These are phyloP conservation scores for Fusarium floridanum DNA, from an alignment of 2,329 filamentous ascomycete genomes.

Conservation along the genomic window DNA sequence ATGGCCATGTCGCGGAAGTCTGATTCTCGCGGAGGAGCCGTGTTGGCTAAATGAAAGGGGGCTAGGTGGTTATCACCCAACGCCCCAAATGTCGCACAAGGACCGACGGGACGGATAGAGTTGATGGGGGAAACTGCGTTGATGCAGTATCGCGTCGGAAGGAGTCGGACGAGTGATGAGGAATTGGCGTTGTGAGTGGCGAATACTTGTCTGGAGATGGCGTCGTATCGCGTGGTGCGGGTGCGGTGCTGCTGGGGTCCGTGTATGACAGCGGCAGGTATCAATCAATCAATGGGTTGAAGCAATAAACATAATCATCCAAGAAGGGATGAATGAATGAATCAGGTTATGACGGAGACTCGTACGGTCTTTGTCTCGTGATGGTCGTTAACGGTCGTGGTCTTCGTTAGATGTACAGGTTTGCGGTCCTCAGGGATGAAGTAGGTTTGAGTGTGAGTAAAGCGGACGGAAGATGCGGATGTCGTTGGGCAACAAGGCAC, in stretches of 20 bases:
- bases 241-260: slow-evolving; percentile 18
- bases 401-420: slow-evolving; percentile 37
- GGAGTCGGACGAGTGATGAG: slow-evolving; percentile 5
- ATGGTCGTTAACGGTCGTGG: slow-evolving; percentile 38
- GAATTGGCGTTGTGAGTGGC: slow-evolving; percentile 16
- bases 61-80: slow-evolving; percentile 51
- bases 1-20: slow-evolving; percentile 58
- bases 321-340: neutral
- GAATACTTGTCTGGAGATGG: slow-evolving; percentile 32
- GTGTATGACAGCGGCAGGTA: slow-evolving; percentile 18
- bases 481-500: neutral
- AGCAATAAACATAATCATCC: slow-evolving; percentile 15
- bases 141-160: slow-evolving; percentile 17
- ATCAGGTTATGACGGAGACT: slow-evolving; percentile 19
- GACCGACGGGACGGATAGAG: slow-evolving; percentile 10
- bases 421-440: slow-evolving; percentile 6
- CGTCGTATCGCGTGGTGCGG: slow-evolving; percentile 22
- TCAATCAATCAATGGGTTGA: slow-evolving; percentile 12
- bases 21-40: slow-evolving; percentile 46
- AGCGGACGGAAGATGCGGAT: neutral
- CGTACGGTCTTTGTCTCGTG: slow-evolving; percentile 36
- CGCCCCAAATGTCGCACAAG: slow-evolving; percentile 40
- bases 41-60: slow-evolving; percentile 44
- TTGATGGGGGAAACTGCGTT: slow-evolving; percentile 4
- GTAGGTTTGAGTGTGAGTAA: neutral